Base-by-base conservation (phyloP, 1,284 basidiomycete genomes). In the Ceratobasidium sp. region DNA sequence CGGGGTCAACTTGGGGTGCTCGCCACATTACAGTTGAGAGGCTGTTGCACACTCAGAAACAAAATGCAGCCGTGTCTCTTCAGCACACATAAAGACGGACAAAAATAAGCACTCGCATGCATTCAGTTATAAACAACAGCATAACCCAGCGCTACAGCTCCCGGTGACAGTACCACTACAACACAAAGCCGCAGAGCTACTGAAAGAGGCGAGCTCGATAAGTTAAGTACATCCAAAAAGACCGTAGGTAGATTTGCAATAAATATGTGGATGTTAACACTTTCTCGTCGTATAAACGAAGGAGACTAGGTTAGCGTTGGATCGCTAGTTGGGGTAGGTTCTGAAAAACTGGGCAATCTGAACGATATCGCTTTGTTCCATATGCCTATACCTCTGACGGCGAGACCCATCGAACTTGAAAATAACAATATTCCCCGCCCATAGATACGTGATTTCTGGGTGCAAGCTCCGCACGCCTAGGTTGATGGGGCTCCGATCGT, bases 361-460 rank as follows among this genome's bases (percentile, higher is more conserved):
- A 12, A 60, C 59, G 8, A 75, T 33, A 59, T 75, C 73, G 16
- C 60, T 48, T 18, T n/a, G 73, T 8, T 75, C 60, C 60, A 65
- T 75, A 57, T 75, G 46, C 23, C 50, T 50, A 33, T 75, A 75
- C 57, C 60, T 62, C 48, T 66, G 60, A 23, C 73, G 73, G 35
- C 73, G 88, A 3, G 93, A 92, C 59, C 93, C 94, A 80, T 91
- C 94, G 85, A 92, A 94, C 83, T 94, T 95, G 81, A 95, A 87
- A 23, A 93, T 93, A 48, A 95, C 54, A 10, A 80, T 48, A 54
- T 79, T 80, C 10, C 73, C 73, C 0, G 73, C 73, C 73, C 73
- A 75, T 38, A 60, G 73, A n/a, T 75, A 66, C 20, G 62, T 10
- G 18, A 66, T 75, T 20, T 75, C 73, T 23, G 60, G 59, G 33